A percentile compares a stretch with the other conserved stretches of the same genome.
phyloP scores from a whole-genome alignment of 257 asterid species.

The Solanum arcanum region DNA sequence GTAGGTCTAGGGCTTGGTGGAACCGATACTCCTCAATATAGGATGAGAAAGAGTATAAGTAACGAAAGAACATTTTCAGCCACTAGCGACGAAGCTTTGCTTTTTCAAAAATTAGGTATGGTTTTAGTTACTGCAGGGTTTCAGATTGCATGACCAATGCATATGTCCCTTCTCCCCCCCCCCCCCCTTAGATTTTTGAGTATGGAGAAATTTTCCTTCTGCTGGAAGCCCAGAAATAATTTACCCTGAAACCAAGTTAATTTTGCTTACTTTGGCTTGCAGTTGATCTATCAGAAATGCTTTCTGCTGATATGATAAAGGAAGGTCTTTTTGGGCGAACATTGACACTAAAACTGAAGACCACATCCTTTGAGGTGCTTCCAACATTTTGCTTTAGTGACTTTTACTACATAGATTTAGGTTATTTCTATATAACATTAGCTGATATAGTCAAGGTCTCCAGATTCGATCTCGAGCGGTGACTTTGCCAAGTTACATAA shows the following conservation, averaged over 20 bases:
- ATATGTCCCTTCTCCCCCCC: not conserved
- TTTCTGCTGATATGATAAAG: constrained; percentile 68
- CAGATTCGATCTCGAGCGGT: constrained; percentile 92
- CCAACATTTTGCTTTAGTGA: not conserved
- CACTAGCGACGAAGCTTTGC: constrained; percentile 48
- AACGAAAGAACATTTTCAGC: constrained; percentile 90
- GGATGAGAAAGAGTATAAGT: constrained; percentile 75
- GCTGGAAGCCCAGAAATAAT: not conserved
- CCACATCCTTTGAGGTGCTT: constrained; percentile 78
- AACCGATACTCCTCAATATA: constrained; percentile 61
- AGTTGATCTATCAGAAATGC: constrained; percentile 83
- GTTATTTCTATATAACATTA: not conserved
- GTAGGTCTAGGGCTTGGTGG: constrained; percentile 90
- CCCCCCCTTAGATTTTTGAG: not conserved
- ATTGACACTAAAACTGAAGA: constrained; percentile 81
- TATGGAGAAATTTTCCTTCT: not conserved
- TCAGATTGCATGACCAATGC: not conserved
- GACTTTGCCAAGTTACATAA: constrained; percentile 55
- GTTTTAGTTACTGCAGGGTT: not conserved
- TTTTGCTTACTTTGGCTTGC: constrained; percentile 12
- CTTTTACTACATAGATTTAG: not conserved
- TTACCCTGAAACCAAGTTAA: not conserved
- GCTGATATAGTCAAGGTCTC: not conserved
- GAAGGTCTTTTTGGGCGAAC: constrained; percentile 79
- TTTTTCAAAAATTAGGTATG: constrained; percentile 67